Evolutionary conservation across 2,329 filamentous ascomycete genomes (phyloP), one percentile per base, ranked within the genome.

Genomic region (Microcera coccophila): DNA sequence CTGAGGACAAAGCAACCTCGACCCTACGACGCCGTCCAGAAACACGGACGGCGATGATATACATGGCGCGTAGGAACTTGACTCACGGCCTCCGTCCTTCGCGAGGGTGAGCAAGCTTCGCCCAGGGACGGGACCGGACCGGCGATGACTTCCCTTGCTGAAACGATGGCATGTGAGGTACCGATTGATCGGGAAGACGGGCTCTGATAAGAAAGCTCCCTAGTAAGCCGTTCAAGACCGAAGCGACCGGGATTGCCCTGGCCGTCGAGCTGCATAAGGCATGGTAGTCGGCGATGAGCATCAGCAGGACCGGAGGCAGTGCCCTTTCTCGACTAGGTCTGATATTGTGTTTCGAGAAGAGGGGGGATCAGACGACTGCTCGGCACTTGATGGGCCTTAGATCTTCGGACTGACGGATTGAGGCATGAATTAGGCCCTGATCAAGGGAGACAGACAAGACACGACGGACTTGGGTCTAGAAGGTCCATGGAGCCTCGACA

Each of bases 331-430:
- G 46, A 32, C 33, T 34, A 44, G 36, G 28, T 47, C 50, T 38
- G 37, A 46, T 48, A 48, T 21, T 49, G 49, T 53, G 55, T 58
- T 58, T 58, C 53, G 49, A 55, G 47, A 55, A 51, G 55, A 58
- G 55, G 55, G 55, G n/a, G 55, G 17, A 31, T 44, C 39, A 49
- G 44, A 40, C 32, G 28, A 38, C 38, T 45, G 40, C 33, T n/a
- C 54, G 53, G 53, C 53, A 58, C 45, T 58, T 48, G 41, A 43
- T 36, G 43, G 50, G 38, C 32, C 47, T 36, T 34, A 33, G 24
- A 41, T 41, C 46, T 39, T 42, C 39, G 15, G 15, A 16, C 33
- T 35, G 15, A 17, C 9, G 12, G 15, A 32, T n/a, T 32, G 29
- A 19, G 33, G 33, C 33, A 32, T 17, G 29, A 15, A 16, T 14